These are phyloP conservation scores for Populus hybrid DNA, from an alignment of 441 rosid genomes.

Conservation along the genomic window DNA sequence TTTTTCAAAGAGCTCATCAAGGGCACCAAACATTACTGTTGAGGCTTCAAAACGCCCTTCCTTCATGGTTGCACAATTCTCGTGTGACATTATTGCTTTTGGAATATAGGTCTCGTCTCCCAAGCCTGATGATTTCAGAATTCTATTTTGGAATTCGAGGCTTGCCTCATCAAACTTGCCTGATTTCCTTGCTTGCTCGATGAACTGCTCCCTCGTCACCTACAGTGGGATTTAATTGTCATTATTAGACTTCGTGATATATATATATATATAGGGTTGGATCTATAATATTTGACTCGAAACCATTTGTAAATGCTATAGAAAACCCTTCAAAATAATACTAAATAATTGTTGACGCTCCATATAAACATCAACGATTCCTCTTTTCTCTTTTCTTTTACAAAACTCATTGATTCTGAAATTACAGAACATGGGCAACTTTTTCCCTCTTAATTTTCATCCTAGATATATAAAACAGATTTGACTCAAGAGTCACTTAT, in stretches of 20 bases:
- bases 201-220: slow-evolving; percentile 69
- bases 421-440: neutral
- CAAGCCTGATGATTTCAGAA: slow-evolving; percentile 68
- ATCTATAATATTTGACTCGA: neutral
- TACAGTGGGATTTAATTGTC: slow-evolving; percentile 12
- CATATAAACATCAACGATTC: neutral
- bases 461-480: neutral
- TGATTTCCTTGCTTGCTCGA: slow-evolving; percentile 47
- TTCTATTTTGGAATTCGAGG: slow-evolving; percentile 57
- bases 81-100: slow-evolving; percentile 44
- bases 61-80: slow-evolving; percentile 74
- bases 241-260: neutral
- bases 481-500: neutral
- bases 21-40: slow-evolving; percentile 75
- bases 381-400: no score
- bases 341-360: no score
- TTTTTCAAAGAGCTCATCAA: slow-evolving; percentile 81
- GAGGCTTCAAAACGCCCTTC: slow-evolving; percentile 82
- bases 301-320: neutral
- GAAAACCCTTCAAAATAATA: neutral
- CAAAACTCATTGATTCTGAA: neutral
- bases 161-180: slow-evolving; percentile 63
- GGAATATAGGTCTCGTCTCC: slow-evolving; percentile 85
- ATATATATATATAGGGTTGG: neutral
- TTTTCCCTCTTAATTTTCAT: neutral